Conservation (phyloP, 768 basidiomycete genomes). For the Suillus clintonianus region DNA sequence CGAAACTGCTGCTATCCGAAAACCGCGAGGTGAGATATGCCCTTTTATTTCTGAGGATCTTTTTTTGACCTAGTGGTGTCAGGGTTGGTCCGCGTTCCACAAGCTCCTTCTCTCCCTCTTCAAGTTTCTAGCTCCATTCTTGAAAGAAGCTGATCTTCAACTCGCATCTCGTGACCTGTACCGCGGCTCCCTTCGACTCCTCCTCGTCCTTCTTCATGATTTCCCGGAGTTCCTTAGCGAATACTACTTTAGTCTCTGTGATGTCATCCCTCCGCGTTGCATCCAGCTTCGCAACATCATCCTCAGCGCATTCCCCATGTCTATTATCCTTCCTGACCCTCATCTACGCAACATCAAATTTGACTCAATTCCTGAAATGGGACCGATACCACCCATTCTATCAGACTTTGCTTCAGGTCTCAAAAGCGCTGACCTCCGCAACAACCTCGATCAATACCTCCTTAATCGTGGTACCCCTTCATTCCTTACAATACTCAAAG, state of each 20-base stretch:
- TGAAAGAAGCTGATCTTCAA: slow-evolving; percentile 79
- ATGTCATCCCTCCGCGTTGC: slow-evolving; percentile 89
- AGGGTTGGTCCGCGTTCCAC: slow-evolving; percentile 97
- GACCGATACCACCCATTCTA: slow-evolving; percentile 85
- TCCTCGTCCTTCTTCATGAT: slow-evolving; percentile 95
- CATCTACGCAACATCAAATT: slow-evolving; percentile 74
- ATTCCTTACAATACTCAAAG: slow-evolving; percentile 77
- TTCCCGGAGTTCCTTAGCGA: slow-evolving; percentile 98
- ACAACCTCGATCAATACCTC: slow-evolving; percentile 82
- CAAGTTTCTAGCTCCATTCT: slow-evolving; percentile 91
- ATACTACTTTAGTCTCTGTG: slow-evolving; percentile 95
- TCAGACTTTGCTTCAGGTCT: slow-evolving; percentile 89
- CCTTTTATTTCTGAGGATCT: neutral
- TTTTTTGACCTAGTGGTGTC: slow-evolving; percentile 11
- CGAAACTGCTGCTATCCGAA: slow-evolving; percentile 83
- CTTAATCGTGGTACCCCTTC: slow-evolving; percentile 71
- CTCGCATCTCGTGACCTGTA: slow-evolving; percentile 84
- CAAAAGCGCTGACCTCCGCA: slow-evolving; percentile 77
- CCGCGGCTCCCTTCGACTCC: slow-evolving; percentile 84
- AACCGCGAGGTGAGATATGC: slow-evolving; percentile 71
- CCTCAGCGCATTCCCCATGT: slow-evolving; percentile 90
- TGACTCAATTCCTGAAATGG: slow-evolving; percentile 85
- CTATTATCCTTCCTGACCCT: slow-evolving; percentile 82
- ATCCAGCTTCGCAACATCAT: slow-evolving; percentile 97
- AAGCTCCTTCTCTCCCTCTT: slow-evolving; percentile 91